Percentiles rank a stretch among this genome's conserved stretches.
Conservation (phyloP, 129 eudicot species). For the Pittosporum tobira region DNA sequence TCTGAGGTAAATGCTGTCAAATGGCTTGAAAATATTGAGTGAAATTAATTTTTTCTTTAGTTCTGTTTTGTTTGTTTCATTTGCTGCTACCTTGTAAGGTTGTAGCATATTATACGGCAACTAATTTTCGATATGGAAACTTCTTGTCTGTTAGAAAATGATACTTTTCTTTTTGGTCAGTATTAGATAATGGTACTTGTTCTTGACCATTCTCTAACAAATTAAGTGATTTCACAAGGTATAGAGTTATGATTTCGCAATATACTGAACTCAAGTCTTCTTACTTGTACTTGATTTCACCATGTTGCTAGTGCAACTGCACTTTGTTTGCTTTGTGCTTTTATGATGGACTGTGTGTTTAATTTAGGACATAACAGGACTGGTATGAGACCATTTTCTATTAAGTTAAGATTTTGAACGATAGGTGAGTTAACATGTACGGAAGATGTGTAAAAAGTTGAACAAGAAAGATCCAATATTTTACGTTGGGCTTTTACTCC, state of each 20-base stretch:
- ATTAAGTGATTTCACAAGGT: neutral
- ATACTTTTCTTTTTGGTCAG: too few relatives aligned
- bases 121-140: neutral
- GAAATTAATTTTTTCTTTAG: neutral
- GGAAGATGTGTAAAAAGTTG: neutral
- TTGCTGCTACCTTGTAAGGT: too few relatives aligned
- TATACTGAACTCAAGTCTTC: neutral
- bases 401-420: neutral
- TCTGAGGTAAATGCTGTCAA: constrained; percentile 41
- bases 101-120: neutral
- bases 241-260: neutral
- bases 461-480: neutral
- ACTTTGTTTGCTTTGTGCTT: neutral
- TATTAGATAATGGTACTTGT: too few relatives aligned
- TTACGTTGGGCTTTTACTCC: too few relatives aligned
- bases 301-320: neutral
- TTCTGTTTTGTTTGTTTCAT: too few relatives aligned
- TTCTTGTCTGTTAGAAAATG: too few relatives aligned
- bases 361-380: too few relatives aligned
- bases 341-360: neutral
- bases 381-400: neutral
- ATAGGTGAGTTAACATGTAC: neutral
- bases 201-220: neutral
- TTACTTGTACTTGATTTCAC: neutral
- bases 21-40: neutral